phyloP scores from a whole-genome alignment of 345 rosid genomes.

The Dipteronia dyeriana region DNA sequence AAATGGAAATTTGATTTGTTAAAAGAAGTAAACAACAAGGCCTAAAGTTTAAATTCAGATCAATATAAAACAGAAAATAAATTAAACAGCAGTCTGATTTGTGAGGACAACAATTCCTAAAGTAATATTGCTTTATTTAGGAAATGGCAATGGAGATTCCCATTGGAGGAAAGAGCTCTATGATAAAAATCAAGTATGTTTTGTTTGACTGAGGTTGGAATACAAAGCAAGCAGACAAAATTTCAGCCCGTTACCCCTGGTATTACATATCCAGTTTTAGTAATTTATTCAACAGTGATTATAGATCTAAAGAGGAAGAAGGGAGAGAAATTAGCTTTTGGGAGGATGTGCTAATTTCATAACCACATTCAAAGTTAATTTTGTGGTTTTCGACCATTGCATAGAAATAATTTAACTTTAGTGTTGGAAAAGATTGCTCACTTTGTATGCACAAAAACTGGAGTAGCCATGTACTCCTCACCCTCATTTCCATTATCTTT shows the following conservation, averaged over 20 bases:
- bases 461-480: conserved; percentile 71
- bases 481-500: conserved; percentile 49
- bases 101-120: background rate
- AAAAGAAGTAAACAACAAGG: background rate
- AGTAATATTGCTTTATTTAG: background rate
- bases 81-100: background rate
- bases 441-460: conserved; percentile 80
- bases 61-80: background rate
- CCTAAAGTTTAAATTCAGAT: background rate
- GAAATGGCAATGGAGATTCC: background rate
- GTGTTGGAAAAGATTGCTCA: conserved; percentile 35
- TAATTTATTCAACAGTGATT: background rate
- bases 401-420: background rate
- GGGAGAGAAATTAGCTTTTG: background rate
- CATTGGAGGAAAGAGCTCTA: background rate
- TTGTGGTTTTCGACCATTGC: background rate
- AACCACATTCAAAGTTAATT: conserved; percentile 3
- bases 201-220: background rate
- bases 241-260: background rate
- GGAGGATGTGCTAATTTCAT: background rate
- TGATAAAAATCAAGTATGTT: background rate
- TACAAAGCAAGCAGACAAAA: background rate
- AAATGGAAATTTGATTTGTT: background rate
- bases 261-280: background rate
- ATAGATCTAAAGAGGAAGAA: background rate